Conservation (phyloP, 352 stramenopile genomes). For the Elongisporangium prolatum region DNA sequence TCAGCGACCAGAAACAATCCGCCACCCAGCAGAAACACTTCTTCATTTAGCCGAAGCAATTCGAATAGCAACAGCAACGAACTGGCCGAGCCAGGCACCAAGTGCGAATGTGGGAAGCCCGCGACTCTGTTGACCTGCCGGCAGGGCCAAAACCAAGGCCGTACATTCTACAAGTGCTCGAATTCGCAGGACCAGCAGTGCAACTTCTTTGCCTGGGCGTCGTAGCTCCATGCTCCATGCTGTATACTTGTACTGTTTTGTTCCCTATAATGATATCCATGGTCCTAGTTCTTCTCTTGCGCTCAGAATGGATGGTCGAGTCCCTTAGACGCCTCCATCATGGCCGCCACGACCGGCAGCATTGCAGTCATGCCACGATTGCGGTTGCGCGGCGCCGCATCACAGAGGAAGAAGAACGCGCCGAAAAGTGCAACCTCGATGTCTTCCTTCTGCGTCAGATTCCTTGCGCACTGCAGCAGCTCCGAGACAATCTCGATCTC, state of each 20-base stretch:
- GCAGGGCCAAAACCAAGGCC: constrained; percentile 84
- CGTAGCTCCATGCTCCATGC: constrained; percentile 13
- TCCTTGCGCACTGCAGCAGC: constrained; percentile 44
- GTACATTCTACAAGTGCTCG: constrained; percentile 92
- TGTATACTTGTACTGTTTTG: constrained; percentile 5
- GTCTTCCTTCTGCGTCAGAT: constrained; percentile 37
- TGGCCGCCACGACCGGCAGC: constrained; percentile 54
- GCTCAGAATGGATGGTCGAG: constrained; percentile 25
- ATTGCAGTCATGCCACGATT: constrained; percentile 26
- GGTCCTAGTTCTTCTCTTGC: neutral
- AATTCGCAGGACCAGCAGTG: constrained; percentile 80
- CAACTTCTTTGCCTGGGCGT: constrained; percentile 91
- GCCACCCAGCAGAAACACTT: neutral
- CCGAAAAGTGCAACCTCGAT: constrained; percentile 51
- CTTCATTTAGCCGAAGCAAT: neutral
- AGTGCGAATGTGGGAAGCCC: constrained; percentile 42
- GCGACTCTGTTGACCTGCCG: constrained; percentile 52
- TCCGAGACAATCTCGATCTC: constrained; percentile 37
- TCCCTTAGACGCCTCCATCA: constrained; percentile 38
- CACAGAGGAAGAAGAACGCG: constrained; percentile 58
- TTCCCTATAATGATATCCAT: constrained; percentile 6
- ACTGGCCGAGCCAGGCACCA: constrained; percentile 2
- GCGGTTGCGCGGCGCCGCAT: constrained; percentile 13
- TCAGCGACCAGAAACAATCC: neutral
- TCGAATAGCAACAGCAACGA: neutral